These are phyloP conservation scores for Ustilago esculenta DNA, from an alignment of 1,284 basidiomycete genomes.

Conservation along the genomic window DNA sequence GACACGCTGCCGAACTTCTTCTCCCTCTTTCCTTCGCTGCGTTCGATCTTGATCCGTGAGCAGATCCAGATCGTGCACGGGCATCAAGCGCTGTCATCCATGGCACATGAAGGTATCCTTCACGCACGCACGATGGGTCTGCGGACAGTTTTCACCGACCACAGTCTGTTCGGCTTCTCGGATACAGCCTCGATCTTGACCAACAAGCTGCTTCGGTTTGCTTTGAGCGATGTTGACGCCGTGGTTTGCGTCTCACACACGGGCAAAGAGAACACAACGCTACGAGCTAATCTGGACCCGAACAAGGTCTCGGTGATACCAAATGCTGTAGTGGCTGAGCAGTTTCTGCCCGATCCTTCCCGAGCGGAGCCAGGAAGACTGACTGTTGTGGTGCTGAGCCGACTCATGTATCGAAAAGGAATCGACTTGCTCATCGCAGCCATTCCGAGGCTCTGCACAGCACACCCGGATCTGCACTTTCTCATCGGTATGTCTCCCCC, in stretches of 20 bases:
- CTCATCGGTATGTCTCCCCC: constrained; percentile 77
- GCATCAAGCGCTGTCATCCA: constrained; percentile 86
- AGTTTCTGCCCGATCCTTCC: constrained; percentile 76
- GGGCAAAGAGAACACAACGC: constrained; percentile 87
- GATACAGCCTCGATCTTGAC: constrained; percentile 95
- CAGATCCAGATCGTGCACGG: constrained; percentile 87
- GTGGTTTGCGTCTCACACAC: constrained; percentile 98
- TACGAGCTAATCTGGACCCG: constrained; percentile 75
- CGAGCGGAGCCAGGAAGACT: constrained; percentile 65
- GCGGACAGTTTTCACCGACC: constrained; percentile 93
- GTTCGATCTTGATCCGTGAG: constrained; percentile 88
- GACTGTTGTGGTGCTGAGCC: constrained; percentile 90
- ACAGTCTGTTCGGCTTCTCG: constrained; percentile 93
- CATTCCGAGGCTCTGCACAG: constrained; percentile 85
- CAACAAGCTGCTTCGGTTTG: constrained; percentile 89
- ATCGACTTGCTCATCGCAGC: constrained; percentile 93
- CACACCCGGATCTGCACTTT: constrained; percentile 85
- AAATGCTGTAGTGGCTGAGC: constrained; percentile 87
- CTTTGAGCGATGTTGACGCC: constrained; percentile 87
- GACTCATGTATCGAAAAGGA: constrained; percentile 96
- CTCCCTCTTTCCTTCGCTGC: constrained; percentile 86
- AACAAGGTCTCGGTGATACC: constrained; percentile 74
- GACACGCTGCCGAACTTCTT: constrained; percentile 96
- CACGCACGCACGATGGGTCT: constrained; percentile 75
- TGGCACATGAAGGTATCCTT: constrained; percentile 91